A percentile compares a stretch with the other conserved stretches of the same genome.
These are phyloP conservation scores for Stylonectria norvegica DNA, from an alignment of 2,329 filamentous ascomycete genomes.

Conservation along the genomic window DNA sequence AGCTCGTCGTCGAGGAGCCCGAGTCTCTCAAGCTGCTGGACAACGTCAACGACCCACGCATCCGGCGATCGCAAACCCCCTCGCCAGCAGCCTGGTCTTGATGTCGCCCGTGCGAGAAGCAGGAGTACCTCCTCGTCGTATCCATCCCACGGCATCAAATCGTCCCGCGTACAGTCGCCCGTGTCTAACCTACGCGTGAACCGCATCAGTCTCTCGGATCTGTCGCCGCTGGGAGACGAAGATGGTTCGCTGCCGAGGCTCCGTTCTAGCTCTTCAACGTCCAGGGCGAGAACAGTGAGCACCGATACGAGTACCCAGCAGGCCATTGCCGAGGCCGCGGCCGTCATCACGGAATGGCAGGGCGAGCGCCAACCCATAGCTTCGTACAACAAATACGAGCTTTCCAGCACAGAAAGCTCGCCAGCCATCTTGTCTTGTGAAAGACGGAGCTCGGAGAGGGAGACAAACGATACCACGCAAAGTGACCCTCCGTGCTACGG, in stretches of 20 bases:
- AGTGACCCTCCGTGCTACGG: too few relatives aligned
- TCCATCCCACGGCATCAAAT: conserved; percentile 20
- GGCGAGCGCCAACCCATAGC: conserved; percentile 18
- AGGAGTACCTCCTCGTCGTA: conserved; percentile 34
- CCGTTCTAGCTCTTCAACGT: conserved; percentile 26
- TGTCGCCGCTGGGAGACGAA: conserved; percentile 28
- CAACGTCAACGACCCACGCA: conserved; percentile 17
- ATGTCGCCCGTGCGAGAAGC: conserved; percentile 17
- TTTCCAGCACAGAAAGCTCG: conserved; percentile 25
- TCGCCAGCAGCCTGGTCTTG: conserved; percentile 11
- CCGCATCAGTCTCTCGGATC: conserved; percentile 26
- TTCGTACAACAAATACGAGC: conserved; percentile 25
- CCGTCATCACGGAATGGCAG: conserved; percentile 26
- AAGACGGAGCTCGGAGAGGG: not conserved
- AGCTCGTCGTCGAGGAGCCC: conserved; percentile 16
- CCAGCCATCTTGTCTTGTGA: conserved; percentile 10
- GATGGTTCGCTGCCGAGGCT: conserved; percentile 31
- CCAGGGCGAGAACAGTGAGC: conserved; percentile 7
- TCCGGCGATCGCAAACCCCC: conserved; percentile 9
- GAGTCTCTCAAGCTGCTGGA: conserved; percentile 14
- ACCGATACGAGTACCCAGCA: conserved; percentile 17
- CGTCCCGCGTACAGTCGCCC: conserved; percentile 28
- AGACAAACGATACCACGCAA: too few relatives aligned
- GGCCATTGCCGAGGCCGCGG: conserved; percentile 23
- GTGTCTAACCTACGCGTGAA: conserved; percentile 17